Conservation (phyloP, 2,329 filamentous ascomycete species). For the Aureobasidium sp. region DNA sequence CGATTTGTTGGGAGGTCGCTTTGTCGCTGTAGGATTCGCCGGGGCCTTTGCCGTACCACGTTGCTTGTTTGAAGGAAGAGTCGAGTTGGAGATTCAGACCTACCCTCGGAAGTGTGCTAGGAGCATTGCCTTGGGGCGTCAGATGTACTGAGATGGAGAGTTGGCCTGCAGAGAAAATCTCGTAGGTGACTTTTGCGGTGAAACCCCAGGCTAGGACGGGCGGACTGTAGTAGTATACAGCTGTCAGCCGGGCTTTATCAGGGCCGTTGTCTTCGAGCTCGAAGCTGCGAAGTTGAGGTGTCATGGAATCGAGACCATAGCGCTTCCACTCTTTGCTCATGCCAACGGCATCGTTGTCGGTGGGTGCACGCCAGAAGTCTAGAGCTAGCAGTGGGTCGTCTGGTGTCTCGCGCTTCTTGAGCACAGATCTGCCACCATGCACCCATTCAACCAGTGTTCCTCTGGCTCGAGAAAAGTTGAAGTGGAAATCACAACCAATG, state of each 20-base stretch:
- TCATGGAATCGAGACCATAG: slow-evolving; percentile 40
- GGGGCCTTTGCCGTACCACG: slow-evolving; percentile 59
- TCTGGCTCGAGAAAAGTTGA: slow-evolving; percentile 12
- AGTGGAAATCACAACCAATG: slow-evolving; percentile 11
- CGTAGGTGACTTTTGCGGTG: slow-evolving; percentile 42
- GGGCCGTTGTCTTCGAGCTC: slow-evolving; percentile 29
- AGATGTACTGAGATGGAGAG: slow-evolving; percentile 40
- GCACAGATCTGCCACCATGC: slow-evolving; percentile 29
- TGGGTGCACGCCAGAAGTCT: slow-evolving; percentile 57
- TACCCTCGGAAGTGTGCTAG: slow-evolving; percentile 52
- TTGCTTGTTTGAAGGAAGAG: slow-evolving; percentile 39
- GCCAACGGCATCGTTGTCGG: slow-evolving; percentile 55
- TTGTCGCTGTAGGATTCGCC: slow-evolving; percentile 62
- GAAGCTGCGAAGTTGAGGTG: slow-evolving; percentile 37
- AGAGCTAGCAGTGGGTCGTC: slow-evolving; percentile 31
- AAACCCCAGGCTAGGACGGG: slow-evolving; percentile 55
- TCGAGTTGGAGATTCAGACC: slow-evolving; percentile 52
- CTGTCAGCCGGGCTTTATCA: slow-evolving; percentile 22
- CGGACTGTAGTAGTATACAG: slow-evolving; percentile 39
- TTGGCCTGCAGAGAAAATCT: slow-evolving; percentile 39
- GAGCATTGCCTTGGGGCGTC: slow-evolving; percentile 42
- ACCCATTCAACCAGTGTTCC: slow-evolving; percentile 30
- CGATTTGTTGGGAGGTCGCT: slow-evolving; percentile 51
- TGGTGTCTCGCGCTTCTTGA: slow-evolving; percentile 20
- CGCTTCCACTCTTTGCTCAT: slow-evolving; percentile 52